Percentiles rank a stretch among this genome's conserved stretches.
Evolutionary conservation across 1,139 yeast species (phyloP).

Genomic region (Hanseniaspora sp.): DNA sequence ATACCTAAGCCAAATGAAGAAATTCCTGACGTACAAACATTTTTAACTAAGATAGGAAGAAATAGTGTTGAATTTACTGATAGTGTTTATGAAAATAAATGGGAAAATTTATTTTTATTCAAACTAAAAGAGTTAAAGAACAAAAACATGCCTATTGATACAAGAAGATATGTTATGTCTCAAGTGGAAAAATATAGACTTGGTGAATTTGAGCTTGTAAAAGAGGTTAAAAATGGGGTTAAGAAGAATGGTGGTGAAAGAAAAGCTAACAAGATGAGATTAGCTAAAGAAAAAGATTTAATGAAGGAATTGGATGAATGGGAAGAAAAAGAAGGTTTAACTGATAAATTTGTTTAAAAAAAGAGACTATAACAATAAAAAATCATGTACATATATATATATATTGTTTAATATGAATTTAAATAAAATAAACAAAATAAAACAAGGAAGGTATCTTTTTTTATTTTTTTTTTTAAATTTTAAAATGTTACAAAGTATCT

Average conservation of each 20-base stretch:
- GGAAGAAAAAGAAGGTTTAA: constrained; percentile 10
- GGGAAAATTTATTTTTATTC: constrained; percentile 55
- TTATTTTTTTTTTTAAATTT: too few species aligned
- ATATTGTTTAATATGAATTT: background rate
- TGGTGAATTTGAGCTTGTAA: constrained; percentile 3
- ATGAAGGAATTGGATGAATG: constrained; percentile 13
- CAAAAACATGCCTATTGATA: constrained; percentile 65
- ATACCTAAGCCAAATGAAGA: constrained; percentile 39
- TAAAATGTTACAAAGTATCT: too few species aligned
- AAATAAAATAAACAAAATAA: background rate
- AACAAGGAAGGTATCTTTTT: too few species aligned
- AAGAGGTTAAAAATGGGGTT: background rate
- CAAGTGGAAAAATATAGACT: constrained; percentile 31
- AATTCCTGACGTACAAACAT: constrained; percentile 65
- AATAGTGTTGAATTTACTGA: constrained; percentile 47
- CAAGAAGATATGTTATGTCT: constrained; percentile 51
- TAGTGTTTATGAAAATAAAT: constrained; percentile 60
- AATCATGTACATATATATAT: constrained; percentile 8
- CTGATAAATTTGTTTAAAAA: background rate
- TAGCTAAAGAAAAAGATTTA: constrained; percentile 27
- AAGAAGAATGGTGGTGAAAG: constrained; percentile 28
- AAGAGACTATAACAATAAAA: background rate
- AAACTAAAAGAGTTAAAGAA: constrained; percentile 52
- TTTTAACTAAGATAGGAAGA: constrained; percentile 67
- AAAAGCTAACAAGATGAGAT: constrained; percentile 38